These are phyloP conservation scores for Solanum chacoense DNA, from an alignment of 305 asterid genomes.

Conservation along the genomic window DNA sequence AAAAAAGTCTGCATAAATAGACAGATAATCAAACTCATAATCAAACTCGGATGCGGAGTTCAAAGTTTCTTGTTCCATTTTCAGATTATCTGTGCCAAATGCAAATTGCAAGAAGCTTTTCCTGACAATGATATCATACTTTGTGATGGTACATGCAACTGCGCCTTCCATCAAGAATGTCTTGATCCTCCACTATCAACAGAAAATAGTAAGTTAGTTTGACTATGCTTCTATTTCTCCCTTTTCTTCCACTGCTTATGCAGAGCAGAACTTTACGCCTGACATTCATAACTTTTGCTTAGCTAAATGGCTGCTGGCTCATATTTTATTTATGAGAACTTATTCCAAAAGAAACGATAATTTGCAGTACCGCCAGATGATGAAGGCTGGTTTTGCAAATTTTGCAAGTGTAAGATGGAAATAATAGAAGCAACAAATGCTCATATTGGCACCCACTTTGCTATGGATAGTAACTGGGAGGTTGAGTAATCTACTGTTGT, in stretches of 20 bases:
- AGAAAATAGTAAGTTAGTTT: conserved; percentile 62
- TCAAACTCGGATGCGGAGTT: neutral
- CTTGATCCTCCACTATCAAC: conserved; percentile 83
- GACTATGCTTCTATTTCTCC: neutral
- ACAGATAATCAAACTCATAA: neutral
- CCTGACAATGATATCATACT: conserved; percentile 89
- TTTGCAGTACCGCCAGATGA: conserved; percentile 85
- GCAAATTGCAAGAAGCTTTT: conserved; percentile 65
- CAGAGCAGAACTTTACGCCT: neutral
- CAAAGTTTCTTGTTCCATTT: conserved; percentile 13
- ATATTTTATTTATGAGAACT: conserved; percentile 7
- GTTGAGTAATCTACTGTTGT: conserved; percentile 24
- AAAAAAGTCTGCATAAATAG: neutral
- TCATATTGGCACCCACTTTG: conserved; percentile 85
- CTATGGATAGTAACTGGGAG: conserved; percentile 77
- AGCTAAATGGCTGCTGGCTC: neutral
- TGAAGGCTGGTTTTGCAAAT: conserved; percentile 96
- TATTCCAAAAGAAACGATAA: conserved; percentile 16
- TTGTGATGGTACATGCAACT: conserved; percentile 90
- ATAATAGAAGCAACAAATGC: conserved; percentile 89
- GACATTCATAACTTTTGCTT: conserved; percentile 4
- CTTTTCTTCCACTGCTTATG: neutral
- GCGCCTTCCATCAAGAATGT: conserved; percentile 90
- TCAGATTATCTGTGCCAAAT: conserved; percentile 89
- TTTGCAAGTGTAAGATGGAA: conserved; percentile 79